phyloP scores from a whole-genome alignment of 2,329 filamentous ascomycete genomes.

The Fusarium coffeatum region DNA sequence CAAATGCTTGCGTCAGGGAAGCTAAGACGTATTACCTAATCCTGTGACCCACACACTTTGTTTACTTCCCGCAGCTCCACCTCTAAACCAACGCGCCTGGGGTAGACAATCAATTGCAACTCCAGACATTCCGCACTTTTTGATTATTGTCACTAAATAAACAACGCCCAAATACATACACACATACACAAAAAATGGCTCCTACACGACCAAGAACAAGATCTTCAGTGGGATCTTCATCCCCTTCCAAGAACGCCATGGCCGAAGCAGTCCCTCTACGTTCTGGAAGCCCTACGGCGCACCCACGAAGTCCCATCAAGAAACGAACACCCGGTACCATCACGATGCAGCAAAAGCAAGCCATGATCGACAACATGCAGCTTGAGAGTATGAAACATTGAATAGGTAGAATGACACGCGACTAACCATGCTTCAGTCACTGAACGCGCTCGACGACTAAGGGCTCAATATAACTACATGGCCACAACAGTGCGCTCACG shows the following conservation, averaged over 20 bases:
- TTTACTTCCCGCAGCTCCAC: conserved; percentile 47
- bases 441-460: conserved; percentile 85
- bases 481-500: conserved; percentile 85
- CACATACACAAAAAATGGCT: conserved; percentile 56
- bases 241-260: conserved; percentile 35
- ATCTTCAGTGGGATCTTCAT: conserved; percentile 41
- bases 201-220: conserved; percentile 56
- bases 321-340: conserved; percentile 69
- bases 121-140: conserved; percentile 18
- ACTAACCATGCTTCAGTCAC: conserved; percentile 69
- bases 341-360: conserved; percentile 81
- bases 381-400: conserved; percentile 75
- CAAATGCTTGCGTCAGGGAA: conserved; percentile 41
- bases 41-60: conserved; percentile 36
- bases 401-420: conserved; percentile 22
- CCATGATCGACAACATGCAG: conserved; percentile 88
- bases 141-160: conserved; percentile 17
- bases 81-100: conserved; percentile 38
- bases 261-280: conserved; percentile 42
- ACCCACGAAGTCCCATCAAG: conserved; percentile 69
- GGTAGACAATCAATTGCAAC: conserved; percentile 33
- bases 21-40: conserved; percentile 46
- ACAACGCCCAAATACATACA: conserved; percentile 24
- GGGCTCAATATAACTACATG: conserved; percentile 89
- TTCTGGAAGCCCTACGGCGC: conserved; percentile 52